Evolutionary conservation across 2,329 filamentous ascomycete species (phyloP), one percentile per base, ranked within the genome.

Genomic region (Fusarium graminum): DNA sequence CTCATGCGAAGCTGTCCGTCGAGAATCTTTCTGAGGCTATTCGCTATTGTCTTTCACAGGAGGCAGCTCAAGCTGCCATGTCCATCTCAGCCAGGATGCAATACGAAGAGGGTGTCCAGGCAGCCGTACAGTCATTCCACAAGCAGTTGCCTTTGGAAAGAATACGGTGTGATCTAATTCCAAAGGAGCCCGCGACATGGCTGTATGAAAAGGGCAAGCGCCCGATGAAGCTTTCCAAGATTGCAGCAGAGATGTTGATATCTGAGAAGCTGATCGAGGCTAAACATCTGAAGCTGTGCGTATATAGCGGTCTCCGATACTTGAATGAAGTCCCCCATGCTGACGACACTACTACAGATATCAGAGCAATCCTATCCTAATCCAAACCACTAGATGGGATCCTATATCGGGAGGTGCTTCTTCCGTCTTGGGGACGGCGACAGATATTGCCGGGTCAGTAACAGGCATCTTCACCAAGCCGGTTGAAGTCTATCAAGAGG

Each of bases 401-500:
- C 38, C 38, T 3, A 7, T 51, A 0, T 51, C 47, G 1, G 47
- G 47, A 17, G 47, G 47, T 1, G 19, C 47, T 0, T 51, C 47
- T 3, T 36, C 47, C 9, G 47, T 51, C 6, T n/a, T 51, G n/a
- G 28, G 26, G 14, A 51, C 13, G 13, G 38, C 47, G 16, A 32
- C 47, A 3, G 38, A 5, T n/a, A 30, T 51, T 28, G 47, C 38
- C 3, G 47, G 38, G 4, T 12, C 14, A 2, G 12, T 51, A 7
- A 51, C 47, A 6, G 47, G 47, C 4, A 51, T 42, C 2, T 25
- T 51, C 3, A 51, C 47, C 1, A 51, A 52, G 19, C 49, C 38
- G 10, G 17, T 52, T 4, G 49, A 42, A 4, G 49, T 44, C 16
- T 52, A 52, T 22, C 28, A 22, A 25, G 49, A 52, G n/a, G 52